Evolutionary conservation across 2,329 filamentous ascomycete species (phyloP).

Genomic region (Cercospora berteroae): DNA sequence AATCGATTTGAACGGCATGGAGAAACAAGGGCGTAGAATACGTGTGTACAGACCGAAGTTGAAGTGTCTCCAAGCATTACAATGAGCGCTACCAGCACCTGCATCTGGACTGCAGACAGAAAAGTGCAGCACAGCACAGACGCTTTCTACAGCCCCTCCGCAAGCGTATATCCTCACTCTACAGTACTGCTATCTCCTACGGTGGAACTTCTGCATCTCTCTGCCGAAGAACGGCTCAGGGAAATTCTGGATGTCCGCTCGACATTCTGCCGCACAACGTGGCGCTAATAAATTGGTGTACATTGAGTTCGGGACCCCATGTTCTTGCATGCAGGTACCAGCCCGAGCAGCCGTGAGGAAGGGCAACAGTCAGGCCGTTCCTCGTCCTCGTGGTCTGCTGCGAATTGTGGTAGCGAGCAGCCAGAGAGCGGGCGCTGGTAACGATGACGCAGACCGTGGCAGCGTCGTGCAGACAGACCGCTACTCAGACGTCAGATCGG

Average conservation of each 20-base stretch:
- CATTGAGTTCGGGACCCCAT: conserved; percentile 9
- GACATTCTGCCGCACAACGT: neutral
- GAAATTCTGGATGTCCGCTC: neutral
- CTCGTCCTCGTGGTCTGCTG: neutral
- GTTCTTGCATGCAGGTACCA: conserved; percentile 6
- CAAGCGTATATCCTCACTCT: neutral
- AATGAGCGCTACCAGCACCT: neutral
- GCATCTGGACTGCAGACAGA: neutral
- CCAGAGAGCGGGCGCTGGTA: neutral
- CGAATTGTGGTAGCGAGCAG: conserved; percentile 2
- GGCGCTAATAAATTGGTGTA: conserved; percentile 7
- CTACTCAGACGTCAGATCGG: neutral
- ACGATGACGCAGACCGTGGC: neutral
- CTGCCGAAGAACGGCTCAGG: neutral
- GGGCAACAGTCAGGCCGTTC: neutral
- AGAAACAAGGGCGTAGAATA: neutral
- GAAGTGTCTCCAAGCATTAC: neutral
- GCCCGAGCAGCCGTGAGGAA: neutral
- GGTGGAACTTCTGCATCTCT: neutral
- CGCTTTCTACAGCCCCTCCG: neutral
- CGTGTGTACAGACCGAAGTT: neutral
- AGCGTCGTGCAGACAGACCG: conserved; percentile 8
- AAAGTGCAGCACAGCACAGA: neutral
- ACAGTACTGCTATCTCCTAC: neutral
- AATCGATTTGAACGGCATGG: neutral